Base-by-base conservation (phyloP, 768 basidiomycete species). In the Russula emetica region DNA sequence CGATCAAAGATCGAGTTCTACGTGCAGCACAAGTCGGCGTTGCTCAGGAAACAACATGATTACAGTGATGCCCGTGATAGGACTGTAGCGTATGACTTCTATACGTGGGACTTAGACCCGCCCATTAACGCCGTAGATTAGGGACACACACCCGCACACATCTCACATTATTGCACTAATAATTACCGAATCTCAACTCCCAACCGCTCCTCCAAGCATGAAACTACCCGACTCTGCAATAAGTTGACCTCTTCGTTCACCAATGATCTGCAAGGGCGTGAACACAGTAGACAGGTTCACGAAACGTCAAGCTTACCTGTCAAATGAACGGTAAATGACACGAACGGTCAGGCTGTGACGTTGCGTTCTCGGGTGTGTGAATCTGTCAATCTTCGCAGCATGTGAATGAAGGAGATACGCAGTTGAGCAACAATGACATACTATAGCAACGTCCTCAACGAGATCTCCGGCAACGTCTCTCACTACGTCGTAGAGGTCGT, bases 21-120 rank as follows among this genome's bases (percentile, higher is more conserved):
- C 83, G 97, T 61, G 93, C 97, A 4, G 94, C 97, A 24, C 94
- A 98, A 78, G 97, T 98, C 62, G 97, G 96, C 61, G 95, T 98
- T 30, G 94, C 87, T 20, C 90, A 93, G 76, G 87, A 90, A 64
- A 73, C 74, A 8, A 70, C 74, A 68, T 79, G 72, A 79, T 69
- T 57, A 63, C 50, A 20, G 50, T 38, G 26, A 44, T 63, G 28
- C 14, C 26, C 45, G 40, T 49, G 22, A 36, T 47, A 47, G 63
- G 42, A 58, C 58, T 56, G 54, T 64, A 51, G 54, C 58, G 49
- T 52, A 47, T 62, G 42, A 50, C 50, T 22, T 36, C 32, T 42
- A 38, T 56, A 60, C 40, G 49, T 49, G 66, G 55, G 58, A 63
- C 34, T 51, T 57, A 56, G 69, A 59, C 55, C 9, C 26, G 34